Percentiles rank a stretch among this genome's conserved stretches.
Evolutionary conservation across 2,329 filamentous ascomycete species (phyloP).

Genomic region (Lasiodiplodia citricola): DNA sequence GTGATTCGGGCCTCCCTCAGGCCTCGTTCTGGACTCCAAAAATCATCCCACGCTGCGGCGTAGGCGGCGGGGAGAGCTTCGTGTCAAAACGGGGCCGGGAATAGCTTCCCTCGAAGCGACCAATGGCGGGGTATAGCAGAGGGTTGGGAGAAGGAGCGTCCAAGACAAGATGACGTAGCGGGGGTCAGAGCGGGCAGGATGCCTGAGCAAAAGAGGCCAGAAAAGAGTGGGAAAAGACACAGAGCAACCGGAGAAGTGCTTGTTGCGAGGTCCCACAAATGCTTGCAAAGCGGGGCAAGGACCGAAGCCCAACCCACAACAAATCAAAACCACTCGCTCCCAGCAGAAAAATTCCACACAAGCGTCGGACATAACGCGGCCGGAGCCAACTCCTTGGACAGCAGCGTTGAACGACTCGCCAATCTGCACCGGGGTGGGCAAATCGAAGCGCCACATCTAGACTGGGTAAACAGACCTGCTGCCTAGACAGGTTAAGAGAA

Average conservation of each 20-base stretch:
- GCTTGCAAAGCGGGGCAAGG: background rate
- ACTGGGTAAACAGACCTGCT: background rate
- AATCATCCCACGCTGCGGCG: background rate
- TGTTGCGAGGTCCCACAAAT: background rate
- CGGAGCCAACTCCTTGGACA: constrained; percentile 13
- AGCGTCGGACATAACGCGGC: constrained; percentile 6
- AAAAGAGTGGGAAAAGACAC: background rate
- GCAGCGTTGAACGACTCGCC: background rate
- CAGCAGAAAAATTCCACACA: background rate
- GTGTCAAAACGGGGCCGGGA: background rate
- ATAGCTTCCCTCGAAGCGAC: background rate
- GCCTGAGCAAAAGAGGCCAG: background rate
- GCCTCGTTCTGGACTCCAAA: background rate
- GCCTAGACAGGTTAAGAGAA: background rate
- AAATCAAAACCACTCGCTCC: background rate
- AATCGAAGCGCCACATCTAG: background rate
- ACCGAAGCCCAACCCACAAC: background rate
- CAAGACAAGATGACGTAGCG: constrained; percentile 12
- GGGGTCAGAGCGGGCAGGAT: background rate
- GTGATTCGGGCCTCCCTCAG: background rate
- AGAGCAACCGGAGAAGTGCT: background rate
- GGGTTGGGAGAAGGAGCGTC: background rate
- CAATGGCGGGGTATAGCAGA: constrained; percentile 1
- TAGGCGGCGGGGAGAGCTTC: background rate
- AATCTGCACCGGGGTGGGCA: background rate